phyloP scores from a whole-genome alignment of 1,139 yeast species.

The Pichia sp. region DNA sequence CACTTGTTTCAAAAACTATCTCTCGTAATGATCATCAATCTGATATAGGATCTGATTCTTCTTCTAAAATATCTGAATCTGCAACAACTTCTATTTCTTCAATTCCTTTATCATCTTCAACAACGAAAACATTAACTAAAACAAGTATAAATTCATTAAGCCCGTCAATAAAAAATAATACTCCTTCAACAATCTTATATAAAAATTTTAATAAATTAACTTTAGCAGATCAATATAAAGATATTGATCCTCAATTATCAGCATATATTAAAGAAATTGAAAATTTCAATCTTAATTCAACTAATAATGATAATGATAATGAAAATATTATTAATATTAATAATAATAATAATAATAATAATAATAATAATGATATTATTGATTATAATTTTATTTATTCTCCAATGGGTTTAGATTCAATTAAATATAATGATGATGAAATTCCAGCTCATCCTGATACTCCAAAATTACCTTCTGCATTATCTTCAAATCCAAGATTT shows the following conservation, averaged over 20 bases:
- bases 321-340: neutral
- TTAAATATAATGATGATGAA: conserved; percentile 32
- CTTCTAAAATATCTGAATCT: neutral
- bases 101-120: neutral
- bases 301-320: conserved; percentile 14
- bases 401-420: conserved; percentile 20
- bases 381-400: conserved; percentile 20
- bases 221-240: conserved; percentile 22
- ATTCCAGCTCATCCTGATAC: conserved; percentile 43
- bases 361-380: conserved; percentile 12
- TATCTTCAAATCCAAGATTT: conserved; percentile 27
- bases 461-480: conserved; percentile 46
- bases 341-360: neutral
- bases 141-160: neutral
- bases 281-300: conserved; percentile 26
- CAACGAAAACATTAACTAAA: neutral
- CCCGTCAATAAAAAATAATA: neutral
- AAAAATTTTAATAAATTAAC: neutral
- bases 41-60: too few species aligned
- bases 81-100: neutral
- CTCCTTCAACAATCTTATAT: neutral
- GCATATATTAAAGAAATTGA: conserved; percentile 43
- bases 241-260: conserved; percentile 49
- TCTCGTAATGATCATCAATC: too few species aligned
- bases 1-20: too few species aligned